Base-by-base conservation (phyloP, 2,329 filamentous ascomycete genomes). In the Nemania abortiva region DNA sequence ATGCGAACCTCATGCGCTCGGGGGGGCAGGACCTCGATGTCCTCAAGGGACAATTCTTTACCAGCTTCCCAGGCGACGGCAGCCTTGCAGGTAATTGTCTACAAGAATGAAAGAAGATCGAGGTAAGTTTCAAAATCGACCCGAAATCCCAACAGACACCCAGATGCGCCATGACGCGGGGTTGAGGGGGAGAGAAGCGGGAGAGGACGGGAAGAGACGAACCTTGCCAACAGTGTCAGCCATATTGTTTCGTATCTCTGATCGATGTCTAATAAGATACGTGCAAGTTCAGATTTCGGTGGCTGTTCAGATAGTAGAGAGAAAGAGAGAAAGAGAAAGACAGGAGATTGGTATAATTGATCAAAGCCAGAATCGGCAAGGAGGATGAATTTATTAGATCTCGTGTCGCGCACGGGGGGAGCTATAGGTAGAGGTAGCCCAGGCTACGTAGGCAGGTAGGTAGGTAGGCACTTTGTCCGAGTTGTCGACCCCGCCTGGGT, bases 41-140 rank as follows among this genome's bases (percentile, higher is more conserved):
- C 93, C 84, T 99, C 96, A 75, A 98, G 88, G 77, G 87, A 90
- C 73, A 99, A 89, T 75, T 93, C 91, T 85, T 97, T 93, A 80
- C 92, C 95, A 56, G 96, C 94, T 83, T 95, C 95, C 96, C 96
- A 99, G 81, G 96, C 96, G 73, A 99, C 92, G 78, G 96, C 96
- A 75, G 96, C 96, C 91, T 96, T 95, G 89, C 95, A 98, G 78
- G 91, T 97, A 81, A 97, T 97, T 77, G 93, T 94, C 94, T 98
- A 77, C 70, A 31, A 39, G 27, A 49, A 24, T 20, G 42, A 56
- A 10, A 62, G n/a, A 20, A 54, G 6, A 22, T 22, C 10, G 13
- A 22, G 34, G 65, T 72, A 37, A 72, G 70, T 61, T 39, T 56
- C 31, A 18, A 18, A 29, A 42, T 50, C 52, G 18, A 50, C 10